Evolutionary conservation across 192 early-diverging fungal genomes (phyloP).

Genomic region (Umbelopsis isabellina): DNA sequence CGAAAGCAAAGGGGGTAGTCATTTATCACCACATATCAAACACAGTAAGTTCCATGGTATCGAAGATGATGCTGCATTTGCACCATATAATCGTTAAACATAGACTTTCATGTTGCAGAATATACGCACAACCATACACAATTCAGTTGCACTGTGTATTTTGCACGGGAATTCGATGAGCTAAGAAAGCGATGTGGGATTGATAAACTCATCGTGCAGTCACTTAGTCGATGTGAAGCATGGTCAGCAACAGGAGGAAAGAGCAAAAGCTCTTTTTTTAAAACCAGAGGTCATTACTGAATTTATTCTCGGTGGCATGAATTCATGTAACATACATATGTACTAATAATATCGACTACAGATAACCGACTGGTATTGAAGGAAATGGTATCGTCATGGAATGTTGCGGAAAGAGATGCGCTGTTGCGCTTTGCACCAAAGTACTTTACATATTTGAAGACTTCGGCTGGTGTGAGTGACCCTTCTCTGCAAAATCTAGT

Average conservation of each 20-base stretch:
- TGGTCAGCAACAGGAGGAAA: constrained; percentile 88
- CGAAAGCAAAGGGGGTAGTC: background rate
- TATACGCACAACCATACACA: constrained; percentile 71
- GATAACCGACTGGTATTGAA: constrained; percentile 91
- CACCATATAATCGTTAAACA: background rate
- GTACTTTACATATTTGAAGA: constrained; percentile 86
- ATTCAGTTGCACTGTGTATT: constrained; percentile 84
- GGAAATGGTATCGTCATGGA: constrained; percentile 75
- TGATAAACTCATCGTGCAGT: constrained; percentile 77
- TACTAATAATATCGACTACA: constrained; percentile 27
- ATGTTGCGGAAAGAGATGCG: constrained; percentile 79
- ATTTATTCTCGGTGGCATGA: background rate
- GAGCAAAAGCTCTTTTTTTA: constrained; percentile 85
- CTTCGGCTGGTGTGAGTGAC: constrained; percentile 48
- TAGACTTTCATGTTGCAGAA: constrained; percentile 40
- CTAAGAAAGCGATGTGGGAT: constrained; percentile 81
- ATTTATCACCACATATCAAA: constrained; percentile 54
- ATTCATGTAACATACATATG: background rate
- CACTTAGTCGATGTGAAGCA: constrained; percentile 75
- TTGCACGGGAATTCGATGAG: constrained; percentile 85
- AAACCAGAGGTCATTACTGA: constrained; percentile 63
- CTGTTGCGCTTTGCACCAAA: constrained; percentile 87
- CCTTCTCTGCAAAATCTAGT: background rate
- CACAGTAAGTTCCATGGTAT: constrained; percentile 46
- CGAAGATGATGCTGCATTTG: background rate